Evolutionary conservation across 2,329 filamentous ascomycete species (phyloP).

Genomic region (Aspergillus udagawae): DNA sequence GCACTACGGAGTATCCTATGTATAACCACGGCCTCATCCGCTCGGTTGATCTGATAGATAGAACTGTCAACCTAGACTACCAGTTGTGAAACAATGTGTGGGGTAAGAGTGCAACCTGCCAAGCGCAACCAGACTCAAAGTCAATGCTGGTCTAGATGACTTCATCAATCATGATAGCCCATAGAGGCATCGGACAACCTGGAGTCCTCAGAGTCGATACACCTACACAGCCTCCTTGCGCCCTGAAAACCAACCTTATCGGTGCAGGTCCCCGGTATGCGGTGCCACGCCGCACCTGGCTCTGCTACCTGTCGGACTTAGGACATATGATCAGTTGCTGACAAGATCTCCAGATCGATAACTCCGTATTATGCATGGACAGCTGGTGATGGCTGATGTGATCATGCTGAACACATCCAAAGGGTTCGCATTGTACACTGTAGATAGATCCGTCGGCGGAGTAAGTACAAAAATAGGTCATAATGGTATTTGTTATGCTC

Average conservation of each 20-base stretch:
- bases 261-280: neutral
- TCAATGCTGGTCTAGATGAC: neutral
- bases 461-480: no score
- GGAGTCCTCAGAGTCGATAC: neutral
- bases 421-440: neutral
- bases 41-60: no score
- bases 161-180: neutral
- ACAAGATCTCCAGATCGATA: neutral
- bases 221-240: neutral
- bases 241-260: neutral
- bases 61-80: neutral
- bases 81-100: neutral
- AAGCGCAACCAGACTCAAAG: neutral
- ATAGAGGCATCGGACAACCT: neutral
- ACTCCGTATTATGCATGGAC: neutral
- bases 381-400: neutral
- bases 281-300: neutral
- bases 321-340: neutral
- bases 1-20: no score
- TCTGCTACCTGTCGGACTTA: neutral
- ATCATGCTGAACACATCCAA: neutral
- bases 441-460: neutral
- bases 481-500: neutral
- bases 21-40: no score
- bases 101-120: neutral